Conservation (phyloP, 2,329 filamentous ascomycete genomes). For the Penicillium crustosum region DNA sequence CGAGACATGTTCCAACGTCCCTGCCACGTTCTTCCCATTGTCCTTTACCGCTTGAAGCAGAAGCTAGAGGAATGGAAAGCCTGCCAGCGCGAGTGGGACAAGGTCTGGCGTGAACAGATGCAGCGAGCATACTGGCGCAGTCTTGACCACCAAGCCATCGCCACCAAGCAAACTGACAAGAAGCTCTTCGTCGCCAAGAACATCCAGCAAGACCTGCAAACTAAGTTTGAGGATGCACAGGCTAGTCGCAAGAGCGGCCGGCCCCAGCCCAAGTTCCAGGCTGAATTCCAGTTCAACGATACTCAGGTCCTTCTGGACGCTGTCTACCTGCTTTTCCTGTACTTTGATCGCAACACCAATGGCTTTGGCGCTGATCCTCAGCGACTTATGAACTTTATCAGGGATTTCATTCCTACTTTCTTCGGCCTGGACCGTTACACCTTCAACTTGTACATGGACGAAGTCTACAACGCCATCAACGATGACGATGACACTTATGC, state of each 20-base stretch:
- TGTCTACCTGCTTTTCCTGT: constrained; percentile 49
- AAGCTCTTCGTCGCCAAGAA: constrained; percentile 87
- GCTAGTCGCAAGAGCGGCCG: constrained; percentile 64
- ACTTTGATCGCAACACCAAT: constrained; percentile 48
- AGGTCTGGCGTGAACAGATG: constrained; percentile 96
- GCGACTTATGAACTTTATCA: constrained; percentile 72
- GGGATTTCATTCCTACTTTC: constrained; percentile 72
- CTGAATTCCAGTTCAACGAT: constrained; percentile 71
- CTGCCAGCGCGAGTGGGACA: constrained; percentile 96
- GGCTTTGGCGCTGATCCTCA: constrained; percentile 65
- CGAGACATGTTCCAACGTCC: constrained; percentile 82
- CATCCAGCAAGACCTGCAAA: constrained; percentile 85
- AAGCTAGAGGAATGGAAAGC: constrained; percentile 98
- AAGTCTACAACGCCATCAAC: constrained; percentile 67
- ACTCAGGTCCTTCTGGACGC: constrained; percentile 62
- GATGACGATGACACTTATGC: constrained; percentile 78
- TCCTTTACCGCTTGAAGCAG: constrained; percentile 86
- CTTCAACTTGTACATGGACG: constrained; percentile 65
- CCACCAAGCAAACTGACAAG: constrained; percentile 86
- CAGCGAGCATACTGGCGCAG: constrained; percentile 94
- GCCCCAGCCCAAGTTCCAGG: constrained; percentile 68
- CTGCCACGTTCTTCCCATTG: constrained; percentile 81
- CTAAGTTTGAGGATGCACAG: constrained; percentile 86
- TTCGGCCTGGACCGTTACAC: constrained; percentile 72
- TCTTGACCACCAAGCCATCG: constrained; percentile 92